Evolutionary conservation across 208 protist species (phyloP).

Genomic region (Acanthamoeba royreba): DNA sequence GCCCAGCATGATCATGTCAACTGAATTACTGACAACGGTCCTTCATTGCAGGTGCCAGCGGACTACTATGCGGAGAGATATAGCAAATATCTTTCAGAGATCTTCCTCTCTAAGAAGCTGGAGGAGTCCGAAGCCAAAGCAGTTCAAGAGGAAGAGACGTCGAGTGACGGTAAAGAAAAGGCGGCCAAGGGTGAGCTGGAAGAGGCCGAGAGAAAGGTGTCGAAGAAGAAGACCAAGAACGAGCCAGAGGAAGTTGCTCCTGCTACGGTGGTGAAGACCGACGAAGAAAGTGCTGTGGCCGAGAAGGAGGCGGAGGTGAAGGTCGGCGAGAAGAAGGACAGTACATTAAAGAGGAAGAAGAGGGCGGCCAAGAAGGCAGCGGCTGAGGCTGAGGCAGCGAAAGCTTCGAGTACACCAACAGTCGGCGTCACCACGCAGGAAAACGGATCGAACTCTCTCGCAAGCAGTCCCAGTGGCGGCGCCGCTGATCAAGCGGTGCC

Average conservation of each 20-base stretch:
- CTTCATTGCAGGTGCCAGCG: background rate
- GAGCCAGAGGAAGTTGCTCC: background rate
- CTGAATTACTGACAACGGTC: background rate
- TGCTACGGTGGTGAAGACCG: background rate
- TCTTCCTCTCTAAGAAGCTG: background rate
- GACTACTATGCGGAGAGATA: constrained; percentile 17
- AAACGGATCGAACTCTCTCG: background rate
- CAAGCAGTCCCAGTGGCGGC: background rate
- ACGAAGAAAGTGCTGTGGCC: background rate
- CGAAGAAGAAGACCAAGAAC: too few relatives aligned
- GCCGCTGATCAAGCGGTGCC: background rate
- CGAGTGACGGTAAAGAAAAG: too few relatives aligned
- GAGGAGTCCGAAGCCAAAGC: background rate
- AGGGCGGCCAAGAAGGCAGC: background rate
- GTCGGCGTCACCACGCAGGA: background rate
- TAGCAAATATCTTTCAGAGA: background rate
- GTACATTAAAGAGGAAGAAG: background rate
- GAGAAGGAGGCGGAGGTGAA: background rate
- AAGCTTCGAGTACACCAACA: background rate
- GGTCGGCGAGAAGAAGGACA: background rate
- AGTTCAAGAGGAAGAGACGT: background rate
- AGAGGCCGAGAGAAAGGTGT: background rate
- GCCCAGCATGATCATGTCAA: background rate
- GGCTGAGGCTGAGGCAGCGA: background rate
- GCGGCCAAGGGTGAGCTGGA: too few relatives aligned